A percentile compares a stretch with the other conserved stretches of the same genome.
phyloP scores from a whole-genome alignment of 257 asterid genomes.

The Solanum microdontum region DNA sequence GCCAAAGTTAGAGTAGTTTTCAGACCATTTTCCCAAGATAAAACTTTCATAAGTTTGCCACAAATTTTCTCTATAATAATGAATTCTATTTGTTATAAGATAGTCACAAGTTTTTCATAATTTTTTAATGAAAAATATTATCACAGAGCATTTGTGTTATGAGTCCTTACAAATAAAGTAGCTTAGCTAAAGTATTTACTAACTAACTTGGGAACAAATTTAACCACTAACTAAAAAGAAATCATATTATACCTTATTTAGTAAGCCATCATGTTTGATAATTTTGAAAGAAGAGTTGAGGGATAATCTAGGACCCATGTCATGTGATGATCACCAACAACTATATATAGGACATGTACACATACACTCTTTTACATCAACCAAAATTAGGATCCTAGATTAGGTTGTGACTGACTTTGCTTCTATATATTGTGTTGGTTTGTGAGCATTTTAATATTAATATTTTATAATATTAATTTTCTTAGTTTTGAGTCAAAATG shows the following conservation, averaged over 20 bases:
- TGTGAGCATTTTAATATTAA: too few species aligned
- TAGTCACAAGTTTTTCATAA: not conserved
- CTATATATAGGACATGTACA: not conserved
- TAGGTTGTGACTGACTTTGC: too few species aligned
- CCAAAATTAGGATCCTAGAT: not conserved
- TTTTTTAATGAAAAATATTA: not conserved
- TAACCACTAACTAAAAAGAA: not conserved
- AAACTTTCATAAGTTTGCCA: not conserved
- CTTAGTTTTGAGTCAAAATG: too few species aligned
- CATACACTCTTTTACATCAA: not conserved
- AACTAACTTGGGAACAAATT: not conserved
- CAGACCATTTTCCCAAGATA: not conserved
- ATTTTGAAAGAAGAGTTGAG: not conserved
- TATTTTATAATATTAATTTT: too few species aligned
- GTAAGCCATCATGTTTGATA: not conserved
- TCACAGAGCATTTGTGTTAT: not conserved
- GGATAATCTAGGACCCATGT: not conserved
- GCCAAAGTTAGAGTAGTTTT: too few species aligned
- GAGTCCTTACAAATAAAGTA: not conserved
- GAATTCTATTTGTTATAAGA: not conserved
- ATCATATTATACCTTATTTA: not conserved
- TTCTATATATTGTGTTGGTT: too few species aligned
- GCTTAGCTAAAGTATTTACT: not conserved
- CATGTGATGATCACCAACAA: not conserved
- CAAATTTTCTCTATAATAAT: not conserved